phyloP scores from a whole-genome alignment of 1,284 basidiomycete genomes.

The Fomitiporia mediterranea region DNA sequence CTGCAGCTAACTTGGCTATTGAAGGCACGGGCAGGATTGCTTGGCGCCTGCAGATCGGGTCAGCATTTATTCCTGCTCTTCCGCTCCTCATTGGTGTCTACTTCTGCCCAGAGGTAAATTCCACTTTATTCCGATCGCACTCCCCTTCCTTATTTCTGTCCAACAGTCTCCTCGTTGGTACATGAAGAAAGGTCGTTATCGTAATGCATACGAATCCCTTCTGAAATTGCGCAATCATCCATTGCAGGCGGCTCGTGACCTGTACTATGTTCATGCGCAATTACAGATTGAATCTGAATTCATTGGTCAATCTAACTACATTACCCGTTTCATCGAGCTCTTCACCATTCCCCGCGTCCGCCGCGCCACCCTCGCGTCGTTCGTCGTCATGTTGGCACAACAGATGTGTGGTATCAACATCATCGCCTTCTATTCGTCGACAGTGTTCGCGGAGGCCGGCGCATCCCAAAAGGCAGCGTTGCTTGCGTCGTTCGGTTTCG shows the following conservation, averaged over 20 bases:
- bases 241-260: constrained; percentile 58
- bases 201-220: constrained; percentile 53
- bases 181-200: constrained; percentile 60
- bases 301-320: constrained; percentile 41
- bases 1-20: constrained; percentile 47
- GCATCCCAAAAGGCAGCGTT: constrained; percentile 46
- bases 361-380: constrained; percentile 66
- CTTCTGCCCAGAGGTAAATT: constrained; percentile 40
- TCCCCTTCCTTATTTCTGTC: constrained; percentile 57
- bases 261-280: constrained; percentile 56
- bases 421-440: constrained; percentile 67
- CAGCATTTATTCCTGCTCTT: constrained; percentile 51
- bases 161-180: constrained; percentile 66
- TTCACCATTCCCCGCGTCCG: constrained; percentile 66
- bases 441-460: constrained; percentile 59
- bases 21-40: constrained; percentile 42
- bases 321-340: constrained; percentile 53
- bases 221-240: constrained; percentile 54
- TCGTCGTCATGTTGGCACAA: constrained; percentile 63
- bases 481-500: constrained; percentile 68
- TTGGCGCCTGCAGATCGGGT: constrained; percentile 56
- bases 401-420: constrained; percentile 54
- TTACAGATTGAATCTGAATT: constrained; percentile 51
- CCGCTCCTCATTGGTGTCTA: constrained; percentile 37
- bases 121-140: constrained; percentile 57